These are phyloP conservation scores for Fusarium graminum DNA, from an alignment of 2,329 filamentous ascomycete species.

Conservation along the genomic window DNA sequence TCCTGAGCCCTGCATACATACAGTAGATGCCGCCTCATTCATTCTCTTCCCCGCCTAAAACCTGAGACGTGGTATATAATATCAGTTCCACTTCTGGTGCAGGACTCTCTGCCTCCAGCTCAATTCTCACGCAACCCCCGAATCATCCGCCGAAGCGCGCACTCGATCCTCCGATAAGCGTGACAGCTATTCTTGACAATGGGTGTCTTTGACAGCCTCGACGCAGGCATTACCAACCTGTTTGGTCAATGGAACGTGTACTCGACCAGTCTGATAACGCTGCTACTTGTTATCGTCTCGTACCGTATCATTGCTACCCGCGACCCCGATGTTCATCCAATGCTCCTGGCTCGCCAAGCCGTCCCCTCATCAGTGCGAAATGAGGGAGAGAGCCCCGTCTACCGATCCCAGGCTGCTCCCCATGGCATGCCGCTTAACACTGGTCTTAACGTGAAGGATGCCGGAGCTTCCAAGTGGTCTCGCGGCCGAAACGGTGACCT, in stretches of 20 bases:
- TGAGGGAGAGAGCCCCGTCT: conserved; percentile 86
- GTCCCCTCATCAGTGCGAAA: conserved; percentile 82
- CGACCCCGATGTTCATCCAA: conserved; percentile 92
- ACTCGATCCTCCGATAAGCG: conserved; percentile 7
- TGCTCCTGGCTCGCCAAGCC: conserved; percentile 88
- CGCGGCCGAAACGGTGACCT: conserved; percentile 88
- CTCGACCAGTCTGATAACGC: conserved; percentile 76
- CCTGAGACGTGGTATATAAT: conserved; percentile 21
- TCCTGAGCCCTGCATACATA: conserved; percentile 25
- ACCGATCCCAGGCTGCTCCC: conserved; percentile 85
- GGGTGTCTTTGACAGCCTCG: conserved; percentile 71
- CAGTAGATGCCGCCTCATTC: conserved; percentile 32
- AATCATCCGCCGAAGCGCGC: conserved; percentile 13
- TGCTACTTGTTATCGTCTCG: conserved; percentile 75
- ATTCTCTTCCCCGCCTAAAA: conserved; percentile 42
- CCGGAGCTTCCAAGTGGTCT: conserved; percentile 84
- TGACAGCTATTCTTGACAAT: conserved; percentile 46
- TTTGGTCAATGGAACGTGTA: conserved; percentile 85
- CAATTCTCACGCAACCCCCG: not conserved
- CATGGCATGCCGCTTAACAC: conserved; percentile 84
- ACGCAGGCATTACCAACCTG: conserved; percentile 76
- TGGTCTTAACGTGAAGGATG: conserved; percentile 85
- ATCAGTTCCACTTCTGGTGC: conserved; percentile 5
- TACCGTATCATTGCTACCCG: conserved; percentile 78
- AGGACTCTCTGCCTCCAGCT: not conserved